These are phyloP conservation scores for Picocystis sp. DNA, from an alignment of 163 green algal species.

Conservation along the genomic window DNA sequence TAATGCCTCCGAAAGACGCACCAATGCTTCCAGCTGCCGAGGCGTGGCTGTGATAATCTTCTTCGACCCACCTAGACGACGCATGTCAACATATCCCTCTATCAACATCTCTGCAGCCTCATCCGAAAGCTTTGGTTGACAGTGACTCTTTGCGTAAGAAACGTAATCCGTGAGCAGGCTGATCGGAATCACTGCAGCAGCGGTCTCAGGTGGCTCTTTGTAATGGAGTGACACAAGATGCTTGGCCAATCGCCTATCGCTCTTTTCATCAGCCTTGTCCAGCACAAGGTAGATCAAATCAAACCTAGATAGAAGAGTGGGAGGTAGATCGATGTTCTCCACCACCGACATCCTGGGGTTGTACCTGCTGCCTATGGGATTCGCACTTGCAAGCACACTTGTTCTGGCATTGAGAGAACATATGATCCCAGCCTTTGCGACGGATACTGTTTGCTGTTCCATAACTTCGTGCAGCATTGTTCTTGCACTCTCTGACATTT, in stretches of 20 bases:
- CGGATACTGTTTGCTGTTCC: slow-evolving; percentile 94
- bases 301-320: slow-evolving; percentile 87
- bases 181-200: slow-evolving; percentile 34
- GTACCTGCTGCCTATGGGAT: slow-evolving; percentile 72
- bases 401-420: slow-evolving; percentile 91
- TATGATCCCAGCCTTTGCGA: slow-evolving; percentile 98
- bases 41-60: slow-evolving; percentile 81
- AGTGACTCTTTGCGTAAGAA: slow-evolving; percentile 47
- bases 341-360: slow-evolving; percentile 72
- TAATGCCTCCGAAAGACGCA: slow-evolving; percentile 73
- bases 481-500: slow-evolving; percentile 88
- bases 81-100: slow-evolving; percentile 53
- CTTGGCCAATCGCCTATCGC: slow-evolving; percentile 48
- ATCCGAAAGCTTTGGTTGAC: slow-evolving; percentile 23
- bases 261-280: slow-evolving; percentile 59
- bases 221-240: slow-evolving; percentile 61
- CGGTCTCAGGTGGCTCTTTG: slow-evolving; percentile 10
- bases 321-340: slow-evolving; percentile 96
- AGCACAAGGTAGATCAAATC: slow-evolving; percentile 87
- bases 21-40: slow-evolving; percentile 87
- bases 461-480: slow-evolving; percentile 74
- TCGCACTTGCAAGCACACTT: slow-evolving; percentile 82
- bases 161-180: slow-evolving; percentile 77
- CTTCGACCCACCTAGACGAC: slow-evolving; percentile 11
- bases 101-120: slow-evolving; percentile 59